These are phyloP conservation scores for Isoetes taiwanensis DNA, from an alignment of 75 land plant species.

Conservation along the genomic window DNA sequence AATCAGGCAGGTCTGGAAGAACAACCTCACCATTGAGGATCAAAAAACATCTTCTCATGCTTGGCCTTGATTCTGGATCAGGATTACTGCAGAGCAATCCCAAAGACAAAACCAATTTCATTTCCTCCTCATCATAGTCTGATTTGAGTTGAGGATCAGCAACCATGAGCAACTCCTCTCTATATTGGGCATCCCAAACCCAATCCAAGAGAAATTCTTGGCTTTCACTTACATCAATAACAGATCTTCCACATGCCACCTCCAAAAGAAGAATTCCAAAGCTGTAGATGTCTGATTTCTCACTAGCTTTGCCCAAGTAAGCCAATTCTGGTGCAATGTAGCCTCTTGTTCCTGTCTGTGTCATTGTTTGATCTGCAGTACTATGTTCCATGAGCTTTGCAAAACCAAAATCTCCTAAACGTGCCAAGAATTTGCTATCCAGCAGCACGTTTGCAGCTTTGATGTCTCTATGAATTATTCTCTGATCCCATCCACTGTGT, in stretches of 20 bases:
- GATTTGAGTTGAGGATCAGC: no score
- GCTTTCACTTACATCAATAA: no score
- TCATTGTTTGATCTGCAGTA: background rate
- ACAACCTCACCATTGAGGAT: no score
- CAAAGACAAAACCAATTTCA: no score
- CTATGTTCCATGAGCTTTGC: conserved; percentile 1
- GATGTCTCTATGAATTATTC: background rate
- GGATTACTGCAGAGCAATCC: no score
- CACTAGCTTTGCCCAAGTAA: background rate
- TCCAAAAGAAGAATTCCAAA: conserved; percentile 1
- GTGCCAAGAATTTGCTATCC: background rate
- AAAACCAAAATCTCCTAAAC: background rate
- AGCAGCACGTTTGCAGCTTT: conserved; percentile 7
- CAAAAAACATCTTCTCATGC: no score
- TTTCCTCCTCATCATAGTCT: no score
- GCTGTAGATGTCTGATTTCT: conserved; percentile 5
- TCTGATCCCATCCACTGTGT: background rate
- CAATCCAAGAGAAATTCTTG: no score
- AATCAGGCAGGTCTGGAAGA: no score
- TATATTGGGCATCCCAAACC: no score
- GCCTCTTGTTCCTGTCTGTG: background rate
- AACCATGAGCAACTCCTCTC: no score
- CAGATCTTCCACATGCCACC: background rate
- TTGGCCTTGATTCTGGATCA: no score
- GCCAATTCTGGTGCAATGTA: conserved; percentile 7